Conservation (phyloP, 2,329 filamentous ascomycete species). For the Neofusicoccum laricinum region DNA sequence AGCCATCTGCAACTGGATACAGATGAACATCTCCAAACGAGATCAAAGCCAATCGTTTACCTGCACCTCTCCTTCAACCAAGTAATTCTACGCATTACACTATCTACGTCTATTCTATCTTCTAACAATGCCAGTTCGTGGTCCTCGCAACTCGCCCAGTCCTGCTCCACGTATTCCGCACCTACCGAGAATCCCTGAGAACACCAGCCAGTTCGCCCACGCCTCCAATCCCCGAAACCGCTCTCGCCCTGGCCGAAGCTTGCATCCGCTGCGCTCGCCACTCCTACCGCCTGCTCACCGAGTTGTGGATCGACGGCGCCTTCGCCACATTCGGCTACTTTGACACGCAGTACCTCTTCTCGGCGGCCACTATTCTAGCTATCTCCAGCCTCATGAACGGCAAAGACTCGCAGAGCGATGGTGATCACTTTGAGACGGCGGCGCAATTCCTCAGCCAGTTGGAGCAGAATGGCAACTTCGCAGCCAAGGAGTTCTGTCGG, state of each 20-base stretch:
- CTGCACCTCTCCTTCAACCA: slow-evolving; percentile 37
- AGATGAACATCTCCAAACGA: slow-evolving; percentile 19
- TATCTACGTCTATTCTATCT: neutral
- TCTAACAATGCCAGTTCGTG: slow-evolving; percentile 22
- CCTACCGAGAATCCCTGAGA: slow-evolving; percentile 18
- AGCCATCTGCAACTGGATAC: slow-evolving; percentile 31
- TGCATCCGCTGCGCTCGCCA: slow-evolving; percentile 47
- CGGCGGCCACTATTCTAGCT: slow-evolving; percentile 44
- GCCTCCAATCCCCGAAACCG: slow-evolving; percentile 25
- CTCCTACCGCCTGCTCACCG: slow-evolving; percentile 42
- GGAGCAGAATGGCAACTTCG: slow-evolving; percentile 20
- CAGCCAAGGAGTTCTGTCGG: slow-evolving; percentile 20
- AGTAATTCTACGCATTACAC: slow-evolving; percentile 15
- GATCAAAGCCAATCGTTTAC: slow-evolving; percentile 28
- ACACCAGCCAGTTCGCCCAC: slow-evolving; percentile 4
- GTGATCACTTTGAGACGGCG: slow-evolving; percentile 21
- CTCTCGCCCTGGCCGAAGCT: slow-evolving; percentile 42
- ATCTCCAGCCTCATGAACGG: slow-evolving; percentile 41
- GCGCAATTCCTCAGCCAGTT: slow-evolving; percentile 21
- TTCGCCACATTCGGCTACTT: slow-evolving; percentile 50
- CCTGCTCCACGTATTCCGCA: slow-evolving; percentile 31
- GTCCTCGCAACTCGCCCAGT: slow-evolving; percentile 33
- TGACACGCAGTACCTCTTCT: slow-evolving; percentile 48
- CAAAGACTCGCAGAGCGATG: slow-evolving; percentile 9
- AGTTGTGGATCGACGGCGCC: slow-evolving; percentile 48